Evolutionary conservation across 257 asterid genomes (phyloP).

Genomic region (Galeopsis tetrahit): DNA sequence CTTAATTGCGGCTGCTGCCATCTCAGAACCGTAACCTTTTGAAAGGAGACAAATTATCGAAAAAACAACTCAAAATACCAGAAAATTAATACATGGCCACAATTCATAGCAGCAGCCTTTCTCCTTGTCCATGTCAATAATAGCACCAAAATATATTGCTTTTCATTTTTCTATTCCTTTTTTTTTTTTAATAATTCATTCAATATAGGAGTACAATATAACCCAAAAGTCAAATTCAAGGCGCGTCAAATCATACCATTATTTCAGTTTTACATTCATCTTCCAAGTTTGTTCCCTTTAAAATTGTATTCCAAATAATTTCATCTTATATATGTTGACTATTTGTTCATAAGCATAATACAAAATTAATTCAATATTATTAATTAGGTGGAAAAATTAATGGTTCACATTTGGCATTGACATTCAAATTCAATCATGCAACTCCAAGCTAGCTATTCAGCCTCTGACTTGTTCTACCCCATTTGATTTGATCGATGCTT

Average conservation of each 20-base stretch:
- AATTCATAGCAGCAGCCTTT: background rate
- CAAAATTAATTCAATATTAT: no score
- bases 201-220: background rate
- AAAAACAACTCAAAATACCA: background rate
- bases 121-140: conserved; percentile 1
- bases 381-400: no score
- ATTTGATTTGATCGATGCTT: no score
- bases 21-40: background rate
- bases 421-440: no score
- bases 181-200: background rate
- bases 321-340: no score
- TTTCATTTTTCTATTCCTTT: background rate
- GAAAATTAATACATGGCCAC: background rate
- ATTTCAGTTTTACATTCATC: conserved; percentile 19
- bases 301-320: no score
- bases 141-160: conserved; percentile 1
- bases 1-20: background rate
- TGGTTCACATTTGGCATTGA: no score
- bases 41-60: background rate
- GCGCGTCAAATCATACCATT: conserved; percentile 10
- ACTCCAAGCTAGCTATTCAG: no score
- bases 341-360: no score
- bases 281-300: background rate
- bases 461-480: no score
- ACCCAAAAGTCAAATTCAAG: conserved; percentile 26